Conservation (phyloP, 1,284 basidiomycete genomes). For the Microbotryum violaceum region DNA sequence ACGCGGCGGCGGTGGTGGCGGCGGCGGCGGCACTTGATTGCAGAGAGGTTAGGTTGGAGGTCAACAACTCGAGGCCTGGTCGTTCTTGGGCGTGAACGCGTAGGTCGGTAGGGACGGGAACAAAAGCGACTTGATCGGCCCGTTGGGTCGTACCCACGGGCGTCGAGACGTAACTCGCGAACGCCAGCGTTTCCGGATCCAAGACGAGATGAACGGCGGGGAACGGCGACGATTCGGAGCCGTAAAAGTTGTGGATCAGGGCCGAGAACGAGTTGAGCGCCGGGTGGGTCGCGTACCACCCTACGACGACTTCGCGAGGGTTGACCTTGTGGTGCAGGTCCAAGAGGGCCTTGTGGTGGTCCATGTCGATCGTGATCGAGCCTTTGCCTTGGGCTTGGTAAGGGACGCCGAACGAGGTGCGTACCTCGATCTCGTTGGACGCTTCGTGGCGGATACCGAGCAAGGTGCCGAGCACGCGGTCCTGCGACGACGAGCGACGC, state of each 20-base stretch:
- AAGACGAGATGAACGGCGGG: conserved; percentile 89
- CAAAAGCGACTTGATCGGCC: conserved; percentile 64
- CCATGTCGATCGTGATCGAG: conserved; percentile 92
- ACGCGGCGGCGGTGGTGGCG: too few relatives aligned
- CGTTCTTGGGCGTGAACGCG: conserved; percentile 73
- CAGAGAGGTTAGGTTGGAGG: conserved; percentile 40
- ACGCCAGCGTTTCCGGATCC: conserved; percentile 74
- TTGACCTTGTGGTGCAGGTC: conserved; percentile 78
- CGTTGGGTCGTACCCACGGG: conserved; percentile 54
- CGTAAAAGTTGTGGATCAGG: conserved; percentile 97
- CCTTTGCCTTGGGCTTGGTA: conserved; percentile 49
- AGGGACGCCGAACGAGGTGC: conserved; percentile 76
- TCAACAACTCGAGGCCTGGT: conserved; percentile 70
- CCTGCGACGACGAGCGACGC: conserved; percentile 69
- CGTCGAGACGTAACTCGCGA: conserved; percentile 62
- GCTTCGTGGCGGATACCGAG: conserved; percentile 71
- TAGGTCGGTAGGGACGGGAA: conserved; percentile 74
- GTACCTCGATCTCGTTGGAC: conserved; percentile 60
- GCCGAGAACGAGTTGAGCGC: conserved; percentile 93
- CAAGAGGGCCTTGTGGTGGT: conserved; percentile 88
- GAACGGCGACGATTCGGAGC: conserved; percentile 78
- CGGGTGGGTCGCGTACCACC: conserved; percentile 87
- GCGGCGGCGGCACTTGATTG: conserved; percentile 10
- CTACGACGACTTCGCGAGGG: conserved; percentile 78
- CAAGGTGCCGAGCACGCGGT: conserved; percentile 91